Evolutionary conservation across 768 basidiomycete species (phyloP), one percentile per base, ranked within the genome.

Genomic region (Collybia nuda): DNA sequence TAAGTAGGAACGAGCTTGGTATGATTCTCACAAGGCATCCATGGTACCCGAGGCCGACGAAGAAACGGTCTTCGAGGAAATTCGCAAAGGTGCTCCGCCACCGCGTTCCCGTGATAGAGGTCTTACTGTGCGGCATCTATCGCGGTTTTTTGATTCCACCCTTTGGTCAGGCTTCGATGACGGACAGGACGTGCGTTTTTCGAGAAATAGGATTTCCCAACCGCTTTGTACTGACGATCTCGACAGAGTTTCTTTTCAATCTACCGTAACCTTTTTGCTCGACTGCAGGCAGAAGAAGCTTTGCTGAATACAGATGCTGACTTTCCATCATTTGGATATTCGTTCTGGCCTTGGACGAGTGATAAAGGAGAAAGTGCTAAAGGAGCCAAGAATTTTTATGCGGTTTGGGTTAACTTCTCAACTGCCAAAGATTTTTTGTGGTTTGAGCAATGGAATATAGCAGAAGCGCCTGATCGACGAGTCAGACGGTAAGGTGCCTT

Each of bases 1-100:
- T 66, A 76, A 80, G 74, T 81, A 96, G 90, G 96, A 98, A 77
- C 78, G 97, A 58, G 94, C 97, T 39, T 99, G 94, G 91, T 99
- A 99, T 67, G 97, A 99, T 68, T 85, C 85, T 4, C 96, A 98
- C 66, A 85, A 86, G 51, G 84, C 88, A 23, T 88, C 89, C 21
- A 76, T 93, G 6, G 73, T 76, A 15, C 88, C 89, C 2, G 88
- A 90, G 59, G 82, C 91, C 37, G 95, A 95, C 65, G 90, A 89
- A 39, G 84, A 88, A 39, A 80, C 78, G 2, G 85, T 96, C 14
- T 90, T 93, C 59, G 86, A 97, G 54, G 89, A 93, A 59, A 86
- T 98, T 48, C 81, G 83, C 44, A 79, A 72, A 50, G 95, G 95
- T 14, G 76, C 77, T 36, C 78, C 80, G 26, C 75, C 81, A 17